These are phyloP conservation scores for Elaeagnus macrophylla DNA, from an alignment of 306 rosid genomes.

Conservation along the genomic window DNA sequence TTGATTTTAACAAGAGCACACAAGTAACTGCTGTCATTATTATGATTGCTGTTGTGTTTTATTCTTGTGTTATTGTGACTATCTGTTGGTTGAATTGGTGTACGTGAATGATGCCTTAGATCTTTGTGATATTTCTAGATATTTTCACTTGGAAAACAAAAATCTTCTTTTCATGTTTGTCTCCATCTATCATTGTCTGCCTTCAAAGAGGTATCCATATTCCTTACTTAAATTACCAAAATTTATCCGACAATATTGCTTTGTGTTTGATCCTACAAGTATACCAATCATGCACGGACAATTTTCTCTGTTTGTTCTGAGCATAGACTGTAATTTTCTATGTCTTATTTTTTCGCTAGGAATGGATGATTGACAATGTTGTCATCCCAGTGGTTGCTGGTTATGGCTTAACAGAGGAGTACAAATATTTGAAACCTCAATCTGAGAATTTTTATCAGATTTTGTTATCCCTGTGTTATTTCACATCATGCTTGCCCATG, in stretches of 20 bases:
- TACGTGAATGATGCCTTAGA: no score
- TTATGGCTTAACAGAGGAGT: constrained; percentile 72
- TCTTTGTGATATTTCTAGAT: no score
- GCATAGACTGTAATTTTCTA: not conserved
- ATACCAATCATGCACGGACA: not conserved
- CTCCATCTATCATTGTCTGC: no score
- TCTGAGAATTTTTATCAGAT: constrained; percentile 78
- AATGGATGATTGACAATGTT: constrained; percentile 72
- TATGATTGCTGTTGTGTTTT: not conserved
- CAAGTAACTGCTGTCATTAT: constrained; percentile 29
- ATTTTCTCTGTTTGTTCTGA: not conserved
- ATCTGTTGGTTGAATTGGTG: no score
- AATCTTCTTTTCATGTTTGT: no score
- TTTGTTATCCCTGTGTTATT: constrained; percentile 5
- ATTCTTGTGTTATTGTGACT: not conserved
- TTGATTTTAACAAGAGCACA: constrained; percentile 74
- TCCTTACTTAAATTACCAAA: no score
- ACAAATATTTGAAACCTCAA: constrained; percentile 66
- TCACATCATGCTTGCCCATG: not conserved
- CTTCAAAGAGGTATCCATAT: no score
- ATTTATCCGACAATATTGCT: no score
- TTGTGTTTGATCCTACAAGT: not conserved
- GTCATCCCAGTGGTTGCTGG: constrained; percentile 76
- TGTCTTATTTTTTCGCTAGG: constrained; percentile 41
- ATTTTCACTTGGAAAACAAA: no score